phyloP scores from a whole-genome alignment of 768 basidiomycete species.

The Xerocomellus amylosporus region DNA sequence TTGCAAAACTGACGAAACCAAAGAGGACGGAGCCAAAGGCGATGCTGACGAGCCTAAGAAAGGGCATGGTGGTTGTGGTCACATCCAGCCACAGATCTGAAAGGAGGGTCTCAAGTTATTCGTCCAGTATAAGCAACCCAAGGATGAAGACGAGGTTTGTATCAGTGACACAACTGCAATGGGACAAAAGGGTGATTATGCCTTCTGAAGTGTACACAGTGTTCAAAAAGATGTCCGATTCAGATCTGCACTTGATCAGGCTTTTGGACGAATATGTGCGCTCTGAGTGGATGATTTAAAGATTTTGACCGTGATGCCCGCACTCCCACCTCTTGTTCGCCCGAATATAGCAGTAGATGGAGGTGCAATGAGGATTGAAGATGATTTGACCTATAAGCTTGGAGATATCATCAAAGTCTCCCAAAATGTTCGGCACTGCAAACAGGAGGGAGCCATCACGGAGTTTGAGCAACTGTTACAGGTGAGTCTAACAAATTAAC shows the following conservation, averaged over 20 bases:
- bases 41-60: constrained; percentile 70
- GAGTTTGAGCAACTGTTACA: no score
- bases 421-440: constrained; percentile 84
- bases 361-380: constrained; percentile 94
- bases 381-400: constrained; percentile 97
- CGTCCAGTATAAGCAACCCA: constrained; percentile 90
- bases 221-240: constrained; percentile 93
- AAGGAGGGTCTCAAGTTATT: constrained; percentile 96
- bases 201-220: constrained; percentile 89
- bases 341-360: constrained; percentile 98
- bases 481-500: background rate
- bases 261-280: constrained; percentile 94
- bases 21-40: constrained; percentile 78
- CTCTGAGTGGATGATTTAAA: constrained; percentile 99
- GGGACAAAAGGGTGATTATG: constrained; percentile 78
- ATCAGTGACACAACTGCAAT: constrained; percentile 44
- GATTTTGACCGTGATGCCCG: constrained; percentile 97
- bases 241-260: constrained; percentile 85
- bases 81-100: constrained; percentile 81
- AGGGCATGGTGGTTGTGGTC: constrained; percentile 97
- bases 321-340: constrained; percentile 96
- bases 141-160: constrained; percentile 91
- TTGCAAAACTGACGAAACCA: constrained; percentile 87
- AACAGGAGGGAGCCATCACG: constrained; percentile 74
- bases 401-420: constrained; percentile 96